A percentile compares a stretch with the other conserved stretches of the same genome.
Evolutionary conservation across 1,284 basidiomycete species (phyloP).

Genomic region (Xerocomus minutiporus): DNA sequence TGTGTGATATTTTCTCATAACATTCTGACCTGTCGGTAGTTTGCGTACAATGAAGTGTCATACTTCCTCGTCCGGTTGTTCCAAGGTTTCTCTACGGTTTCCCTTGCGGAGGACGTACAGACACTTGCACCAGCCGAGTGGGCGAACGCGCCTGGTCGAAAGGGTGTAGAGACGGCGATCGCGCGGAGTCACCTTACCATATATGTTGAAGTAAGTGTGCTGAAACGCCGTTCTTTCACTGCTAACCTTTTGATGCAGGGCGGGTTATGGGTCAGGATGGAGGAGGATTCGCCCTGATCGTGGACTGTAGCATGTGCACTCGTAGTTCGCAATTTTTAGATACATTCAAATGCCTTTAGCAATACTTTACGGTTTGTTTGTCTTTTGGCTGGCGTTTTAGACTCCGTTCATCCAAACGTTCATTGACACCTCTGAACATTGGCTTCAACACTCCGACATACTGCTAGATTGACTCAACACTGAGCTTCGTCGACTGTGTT

Average conservation of each 20-base stretch:
- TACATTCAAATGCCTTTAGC: too few species aligned
- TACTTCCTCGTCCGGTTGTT: slow-evolving; percentile 41
- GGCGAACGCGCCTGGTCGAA: slow-evolving; percentile 21
- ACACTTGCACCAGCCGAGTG: slow-evolving; percentile 34
- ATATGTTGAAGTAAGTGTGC: slow-evolving; percentile 37
- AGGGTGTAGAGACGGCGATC: slow-evolving; percentile 30
- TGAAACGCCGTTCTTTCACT: not conserved
- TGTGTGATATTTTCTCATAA: not conserved
- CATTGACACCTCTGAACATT: too few species aligned
- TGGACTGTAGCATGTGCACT: not conserved
- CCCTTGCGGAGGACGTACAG: slow-evolving; percentile 36
- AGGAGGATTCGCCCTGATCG: not conserved
- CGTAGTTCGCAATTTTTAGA: too few species aligned
- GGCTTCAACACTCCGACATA: too few species aligned
- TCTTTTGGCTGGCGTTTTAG: too few species aligned
- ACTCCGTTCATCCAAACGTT: too few species aligned
- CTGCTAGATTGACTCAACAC: too few species aligned
- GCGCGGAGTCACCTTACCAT: slow-evolving; percentile 48
- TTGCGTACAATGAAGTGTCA: slow-evolving; percentile 42
- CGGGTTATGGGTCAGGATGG: slow-evolving; percentile 20
- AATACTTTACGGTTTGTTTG: too few species aligned
- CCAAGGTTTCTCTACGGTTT: slow-evolving; percentile 35
- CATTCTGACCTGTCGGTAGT: slow-evolving; percentile 21
- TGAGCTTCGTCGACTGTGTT: too few species aligned
- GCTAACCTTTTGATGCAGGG: slow-evolving; percentile 7